Percentiles rank a stretch among this genome's conserved stretches.
Conservation (phyloP, 495 filamentous ascomycete species). For the Penicillium lividum region DNA sequence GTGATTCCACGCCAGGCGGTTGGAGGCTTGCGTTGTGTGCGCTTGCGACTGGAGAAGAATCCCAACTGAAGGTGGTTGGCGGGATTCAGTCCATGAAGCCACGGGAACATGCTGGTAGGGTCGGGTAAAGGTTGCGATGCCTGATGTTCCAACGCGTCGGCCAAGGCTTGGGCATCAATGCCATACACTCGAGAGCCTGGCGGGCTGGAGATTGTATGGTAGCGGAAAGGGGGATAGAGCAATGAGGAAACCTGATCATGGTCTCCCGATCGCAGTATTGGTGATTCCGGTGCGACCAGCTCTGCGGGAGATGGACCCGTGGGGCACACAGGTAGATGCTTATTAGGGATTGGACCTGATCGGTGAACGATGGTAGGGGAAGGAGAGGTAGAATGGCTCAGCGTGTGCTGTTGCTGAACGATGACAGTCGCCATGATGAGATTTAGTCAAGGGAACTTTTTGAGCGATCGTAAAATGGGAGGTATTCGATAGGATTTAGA, state of each 20-base stretch:
- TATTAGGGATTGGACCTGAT: conserved; percentile 77
- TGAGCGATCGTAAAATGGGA: conserved; percentile 4
- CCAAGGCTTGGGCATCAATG: conserved; percentile 67
- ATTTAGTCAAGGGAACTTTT: background rate
- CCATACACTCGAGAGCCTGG: conserved; percentile 63
- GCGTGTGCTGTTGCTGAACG: conserved; percentile 48
- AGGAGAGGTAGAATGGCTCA: conserved; percentile 50
- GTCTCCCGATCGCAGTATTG: conserved; percentile 30
- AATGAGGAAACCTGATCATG: conserved; percentile 61
- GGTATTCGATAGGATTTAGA: background rate
- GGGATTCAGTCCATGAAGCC: conserved; percentile 93
- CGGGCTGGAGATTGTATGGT: conserved; percentile 53
- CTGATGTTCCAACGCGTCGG: conserved; percentile 70
- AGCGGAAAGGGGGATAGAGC: conserved; percentile 67
- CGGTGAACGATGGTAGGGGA: conserved; percentile 43
- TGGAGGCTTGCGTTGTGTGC: conserved; percentile 70
- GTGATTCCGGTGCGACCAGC: conserved; percentile 52
- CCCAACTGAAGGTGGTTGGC: conserved; percentile 83
- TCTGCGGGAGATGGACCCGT: conserved; percentile 65
- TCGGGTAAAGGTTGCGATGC: conserved; percentile 80
- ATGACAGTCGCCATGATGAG: conserved; percentile 53
- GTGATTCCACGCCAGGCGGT: conserved; percentile 79
- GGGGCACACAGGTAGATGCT: conserved; percentile 84
- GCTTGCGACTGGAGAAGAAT: conserved; percentile 81
- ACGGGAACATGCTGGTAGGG: conserved; percentile 85